Conservation (phyloP, 192 early-diverging fungal species). For the Fimicolochytrium jonesii region DNA sequence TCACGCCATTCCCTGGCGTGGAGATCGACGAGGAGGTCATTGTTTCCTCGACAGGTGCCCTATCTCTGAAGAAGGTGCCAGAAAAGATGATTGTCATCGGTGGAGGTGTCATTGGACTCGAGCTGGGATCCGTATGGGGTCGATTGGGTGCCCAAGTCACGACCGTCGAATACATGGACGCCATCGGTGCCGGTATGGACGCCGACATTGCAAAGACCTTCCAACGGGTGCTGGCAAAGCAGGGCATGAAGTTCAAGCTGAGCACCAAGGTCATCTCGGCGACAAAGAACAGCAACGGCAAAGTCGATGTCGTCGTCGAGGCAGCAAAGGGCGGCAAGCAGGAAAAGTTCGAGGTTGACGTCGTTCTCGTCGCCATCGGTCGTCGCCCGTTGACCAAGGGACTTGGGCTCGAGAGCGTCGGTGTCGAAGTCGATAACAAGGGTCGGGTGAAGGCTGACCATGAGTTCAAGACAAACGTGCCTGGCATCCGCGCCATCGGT, state of each 20-base stretch:
- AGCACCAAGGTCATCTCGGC: slow-evolving; percentile 92
- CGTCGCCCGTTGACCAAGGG: slow-evolving; percentile 92
- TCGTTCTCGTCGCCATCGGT: slow-evolving; percentile 89
- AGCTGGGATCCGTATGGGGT: slow-evolving; percentile 97
- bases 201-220: slow-evolving; percentile 89
- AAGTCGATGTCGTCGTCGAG: slow-evolving; percentile 88
- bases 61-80: slow-evolving; percentile 88
- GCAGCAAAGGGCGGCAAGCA: slow-evolving; percentile 54
- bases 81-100: slow-evolving; percentile 99
- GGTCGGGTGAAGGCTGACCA: slow-evolving; percentile 85
- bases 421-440: slow-evolving; percentile 79
- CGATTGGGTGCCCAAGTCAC: slow-evolving; percentile 93
- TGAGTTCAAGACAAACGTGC: slow-evolving; percentile 80
- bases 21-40: slow-evolving; percentile 94
- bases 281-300: slow-evolving; percentile 76
- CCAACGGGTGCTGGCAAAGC: slow-evolving; percentile 88
- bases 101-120: slow-evolving; percentile 98
- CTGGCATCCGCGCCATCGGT: slow-evolving; percentile 91
- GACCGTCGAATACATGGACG: slow-evolving; percentile 88
- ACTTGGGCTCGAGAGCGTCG: slow-evolving; percentile 87
- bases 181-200: slow-evolving; percentile 97
- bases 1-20: slow-evolving; percentile 88
- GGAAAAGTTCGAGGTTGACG: slow-evolving; percentile 86
- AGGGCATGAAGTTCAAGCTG: slow-evolving; percentile 98
- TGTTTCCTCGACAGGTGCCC: slow-evolving; percentile 96